Evolutionary conservation across 257 asterid genomes (phyloP), one percentile per base, ranked within the genome.

Genomic region (Rauvolfia tetraphylla): DNA sequence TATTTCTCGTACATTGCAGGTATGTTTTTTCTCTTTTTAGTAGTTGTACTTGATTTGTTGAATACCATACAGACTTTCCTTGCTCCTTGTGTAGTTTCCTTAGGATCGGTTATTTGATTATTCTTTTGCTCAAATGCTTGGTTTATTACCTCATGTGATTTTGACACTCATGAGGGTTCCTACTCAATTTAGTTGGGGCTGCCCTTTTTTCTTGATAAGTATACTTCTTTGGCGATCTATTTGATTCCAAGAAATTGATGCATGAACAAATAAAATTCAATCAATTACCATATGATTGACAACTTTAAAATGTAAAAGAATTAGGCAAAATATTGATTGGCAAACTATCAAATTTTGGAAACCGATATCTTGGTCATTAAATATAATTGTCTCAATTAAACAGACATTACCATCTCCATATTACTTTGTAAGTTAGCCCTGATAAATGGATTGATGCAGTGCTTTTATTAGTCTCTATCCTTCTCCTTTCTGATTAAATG

Each of bases 1-100:
- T 92, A 92, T 85, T 91, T 89, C 89, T 83, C 85, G 85, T 92
- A 92, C 73, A 91, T 88, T 29, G 90, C 92, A 89, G 98, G 96
- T 92, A 66, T 31, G 90, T 84, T 73, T 13, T 33, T 79, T 31
- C 67, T 18, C 72, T 51, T 51, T 13, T 31, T n/a, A 66, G 22
- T 38, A 36, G 48, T 18, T 0, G 5, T 33, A 9, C 48, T 33
- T 36, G 71, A 36, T 36, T 67, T 38, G 10, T 23, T 38, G 72
- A 23, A 23, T 38, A 67, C 23, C 29, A 67, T 66, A 38, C 11
- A 20, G 51, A 67, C 3, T 67, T 20, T 22, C 44, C 49, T 33
- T 39, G 70, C 72, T 2, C 5, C 31, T 34, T 65, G 20, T 44
- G 54, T 56, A 7, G 46, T 74, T 66, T 58, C 56, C 58, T 68